Evolutionary conservation across 176 grass and related monocot species (phyloP), one percentile per base, ranked within the genome.

Genomic region (Carex littledalei): DNA sequence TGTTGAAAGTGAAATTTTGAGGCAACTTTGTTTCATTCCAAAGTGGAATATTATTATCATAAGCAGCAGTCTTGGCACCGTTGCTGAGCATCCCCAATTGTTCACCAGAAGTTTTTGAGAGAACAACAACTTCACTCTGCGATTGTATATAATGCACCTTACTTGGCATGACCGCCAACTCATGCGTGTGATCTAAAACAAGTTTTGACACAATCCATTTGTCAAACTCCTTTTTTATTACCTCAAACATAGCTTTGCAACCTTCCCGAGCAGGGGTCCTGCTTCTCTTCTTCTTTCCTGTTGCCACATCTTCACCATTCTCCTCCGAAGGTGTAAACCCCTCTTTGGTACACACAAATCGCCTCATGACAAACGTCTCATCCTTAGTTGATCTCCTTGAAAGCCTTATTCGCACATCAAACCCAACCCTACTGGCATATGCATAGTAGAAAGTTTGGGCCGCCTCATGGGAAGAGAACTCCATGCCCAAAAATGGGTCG

Each of bases 121-220:
- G 92, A 81, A 94, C 85, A 63, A 94, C 92, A 17, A 91, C 92
- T 76, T 94, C 87, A 76, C 79, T 91, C 43, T 94, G 85, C 5
- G 89, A 89, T 50, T 91, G 92, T 82, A 91, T 94, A 85, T 94
- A 94, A 71, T 89, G 92, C 58, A 94, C 89, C 74, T 94, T 94
- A 86, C 72, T 91, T 83, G 81, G 76, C 84, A 86, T 84, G 65
- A 84, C 64, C 3, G 78, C 71, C 78, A 94, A 88, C 85, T 91
- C 92, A 94, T 94, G 89, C 58, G 92, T 91, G 81, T 87, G 89
- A 35, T 86, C 85, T 63, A 91, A 86, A 35, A 89, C 87, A 87
- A 94, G 89, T 84, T 94, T 94, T 57, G 92, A 91, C 84, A 89
- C 89, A 55, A 91, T 81, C 89, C 92, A 94, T 79, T 87, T 91